Percentiles rank a stretch among this genome's conserved stretches.
These are phyloP conservation scores for Schrenkiella parvula DNA, from an alignment of 345 rosid genomes.

Conservation along the genomic window DNA sequence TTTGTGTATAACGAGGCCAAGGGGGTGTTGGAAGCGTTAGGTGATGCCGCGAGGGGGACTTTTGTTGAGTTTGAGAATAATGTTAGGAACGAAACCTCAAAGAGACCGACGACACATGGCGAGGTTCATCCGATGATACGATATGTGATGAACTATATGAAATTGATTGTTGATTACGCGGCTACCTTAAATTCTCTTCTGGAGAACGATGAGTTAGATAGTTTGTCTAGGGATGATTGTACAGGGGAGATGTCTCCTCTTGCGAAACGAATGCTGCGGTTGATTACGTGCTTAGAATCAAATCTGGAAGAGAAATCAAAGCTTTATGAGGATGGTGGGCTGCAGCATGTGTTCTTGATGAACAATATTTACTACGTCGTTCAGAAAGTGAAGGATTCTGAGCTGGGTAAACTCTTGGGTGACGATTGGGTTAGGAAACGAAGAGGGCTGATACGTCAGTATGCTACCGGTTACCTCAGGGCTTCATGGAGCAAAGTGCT, in stretches of 20 bases:
- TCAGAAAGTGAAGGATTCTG: slow-evolving; percentile 90
- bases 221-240: slow-evolving; percentile 35
- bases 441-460: slow-evolving; percentile 72
- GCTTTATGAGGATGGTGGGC: slow-evolving; percentile 70
- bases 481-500: slow-evolving; percentile 82
- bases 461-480: slow-evolving; percentile 88
- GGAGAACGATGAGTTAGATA: slow-evolving; percentile 40
- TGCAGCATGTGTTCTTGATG: slow-evolving; percentile 77
- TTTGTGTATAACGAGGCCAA: slow-evolving; percentile 56
- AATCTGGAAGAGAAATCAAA: slow-evolving; percentile 89
- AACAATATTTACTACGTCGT: slow-evolving; percentile 85
- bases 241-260: slow-evolving; percentile 50
- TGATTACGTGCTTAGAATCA: slow-evolving; percentile 61
- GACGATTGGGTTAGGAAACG: slow-evolving; percentile 92
- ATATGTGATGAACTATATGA: slow-evolving; percentile 93
- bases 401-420: slow-evolving; percentile 74
- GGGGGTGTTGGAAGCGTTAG: slow-evolving; percentile 61
- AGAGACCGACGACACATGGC: slow-evolving; percentile 72
- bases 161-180: slow-evolving; percentile 79
- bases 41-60: slow-evolving; percentile 79
- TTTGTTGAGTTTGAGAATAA: slow-evolving; percentile 88
- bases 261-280: slow-evolving; percentile 49
- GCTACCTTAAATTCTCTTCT: slow-evolving; percentile 57
- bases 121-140: slow-evolving; percentile 97
- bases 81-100: slow-evolving; percentile 66